Base-by-base conservation (phyloP, 495 filamentous ascomycete species). In the Staphylotrichum tortipilum region DNA sequence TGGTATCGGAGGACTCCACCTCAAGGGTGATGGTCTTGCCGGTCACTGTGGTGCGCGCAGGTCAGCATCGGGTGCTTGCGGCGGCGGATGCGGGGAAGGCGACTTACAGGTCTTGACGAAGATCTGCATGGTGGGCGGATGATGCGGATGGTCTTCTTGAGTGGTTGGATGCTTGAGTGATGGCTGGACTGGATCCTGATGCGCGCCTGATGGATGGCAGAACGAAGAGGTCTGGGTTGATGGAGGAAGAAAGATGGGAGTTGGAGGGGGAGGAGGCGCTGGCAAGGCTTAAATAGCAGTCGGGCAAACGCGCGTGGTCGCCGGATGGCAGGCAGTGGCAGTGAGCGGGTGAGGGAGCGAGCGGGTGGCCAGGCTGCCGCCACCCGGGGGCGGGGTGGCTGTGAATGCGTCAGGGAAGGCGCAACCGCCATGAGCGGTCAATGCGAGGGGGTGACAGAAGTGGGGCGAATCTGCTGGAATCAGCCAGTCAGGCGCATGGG, bases 11-110 rank as follows among this genome's bases (percentile, higher is more conserved):
- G 50, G 88, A 94, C 78, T 97, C 91, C 17, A 97, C 92, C 87
- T 97, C 91, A 63, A 97, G 82, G 60, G 91, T 97, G 79, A 97
- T 97, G 76, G 91, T 97, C 86, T 97, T 97, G 69, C 91, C 91
- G 47, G 91, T 97, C 57, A 95, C 83, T 80, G 26, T 6, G 30
- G 31, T n/a, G 33, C 53, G 43, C 19, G n/a, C n/a, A n/a, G n/a
- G 61, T 62, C 65, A 67, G 62, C 47, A 47, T 55, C 31, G 38
- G 36, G 17, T 45, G 40, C 34, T 23, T 29, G 28, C 23, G 33
- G 31, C 53, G 38, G 29, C 37, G 15, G 40, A 49, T 30, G 47
- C 26, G 6, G 50, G 59, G 58, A 31, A 52, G 52, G 54, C 50
- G 44, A 84, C 85, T 84, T 75, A 90, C 86, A 78, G 57, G 89